Conservation (phyloP, 2,329 filamentous ascomycete species). For the Exophiala mesophila region DNA sequence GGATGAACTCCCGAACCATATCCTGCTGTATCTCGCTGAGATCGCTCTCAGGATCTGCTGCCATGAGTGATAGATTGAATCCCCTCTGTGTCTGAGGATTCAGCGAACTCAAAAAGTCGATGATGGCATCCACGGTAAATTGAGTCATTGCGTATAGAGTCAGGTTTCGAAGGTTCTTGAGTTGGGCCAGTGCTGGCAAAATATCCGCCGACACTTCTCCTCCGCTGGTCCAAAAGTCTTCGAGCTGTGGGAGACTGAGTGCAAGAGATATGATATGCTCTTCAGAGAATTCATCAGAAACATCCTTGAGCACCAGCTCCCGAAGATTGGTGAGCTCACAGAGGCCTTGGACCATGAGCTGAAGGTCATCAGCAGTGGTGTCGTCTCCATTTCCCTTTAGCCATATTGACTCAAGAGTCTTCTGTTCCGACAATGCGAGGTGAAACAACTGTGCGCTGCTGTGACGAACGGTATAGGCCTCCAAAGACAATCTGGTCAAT, state of each 20-base stretch:
- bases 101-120: slow-evolving; percentile 31
- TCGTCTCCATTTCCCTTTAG: slow-evolving; percentile 31
- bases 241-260: slow-evolving; percentile 29
- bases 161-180: slow-evolving; percentile 28
- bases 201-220: slow-evolving; percentile 29
- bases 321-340: slow-evolving; percentile 29
- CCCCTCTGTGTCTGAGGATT: slow-evolving; percentile 29
- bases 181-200: slow-evolving; percentile 28
- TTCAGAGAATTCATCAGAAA: slow-evolving; percentile 32
- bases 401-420: slow-evolving; percentile 28
- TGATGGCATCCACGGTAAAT: slow-evolving; percentile 31
- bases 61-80: slow-evolving; percentile 30
- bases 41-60: slow-evolving; percentile 23
- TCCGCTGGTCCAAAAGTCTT: slow-evolving; percentile 33
- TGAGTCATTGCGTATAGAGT: slow-evolving; percentile 32
- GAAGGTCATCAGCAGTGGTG: slow-evolving; percentile 26
- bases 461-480: slow-evolving; percentile 27
- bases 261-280: slow-evolving; percentile 30
- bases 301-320: slow-evolving; percentile 32
- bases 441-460: slow-evolving; percentile 28
- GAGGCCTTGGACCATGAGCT: slow-evolving; percentile 31
- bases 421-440: slow-evolving; percentile 28
- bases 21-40: slow-evolving; percentile 29
- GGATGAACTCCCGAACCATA: slow-evolving; percentile 29
- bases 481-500: slow-evolving; percentile 30